Percentiles rank a stretch among this genome's conserved stretches.
These are phyloP conservation scores for Pseudonectria buxi DNA, from an alignment of 2,329 filamentous ascomycete species.

Conservation along the genomic window DNA sequence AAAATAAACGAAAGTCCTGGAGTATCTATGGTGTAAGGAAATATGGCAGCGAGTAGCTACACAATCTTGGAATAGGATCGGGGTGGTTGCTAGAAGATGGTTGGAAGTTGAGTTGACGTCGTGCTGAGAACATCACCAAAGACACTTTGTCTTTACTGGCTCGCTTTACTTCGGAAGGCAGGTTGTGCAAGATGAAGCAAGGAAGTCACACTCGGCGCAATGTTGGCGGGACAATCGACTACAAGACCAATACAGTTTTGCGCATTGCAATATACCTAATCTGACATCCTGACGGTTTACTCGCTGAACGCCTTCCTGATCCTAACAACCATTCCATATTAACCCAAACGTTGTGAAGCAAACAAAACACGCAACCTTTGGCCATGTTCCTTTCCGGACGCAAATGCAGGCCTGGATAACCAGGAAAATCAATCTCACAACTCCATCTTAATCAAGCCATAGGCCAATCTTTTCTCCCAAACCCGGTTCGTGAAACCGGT, in stretches of 20 bases:
- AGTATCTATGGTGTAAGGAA: too few relatives aligned
- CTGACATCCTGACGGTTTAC: conserved; percentile 18
- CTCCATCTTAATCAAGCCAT: conserved; percentile 20
- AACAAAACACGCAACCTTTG: conserved; percentile 9
- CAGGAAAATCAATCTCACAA: conserved; percentile 20
- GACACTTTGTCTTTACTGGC: too few relatives aligned
- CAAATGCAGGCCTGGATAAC: conserved; percentile 13
- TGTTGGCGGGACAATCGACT: conserved; percentile 5
- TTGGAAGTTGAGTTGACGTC: too few relatives aligned
- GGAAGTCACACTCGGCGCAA: too few relatives aligned
- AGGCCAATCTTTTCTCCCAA: conserved; percentile 13
- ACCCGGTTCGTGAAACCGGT: not conserved
- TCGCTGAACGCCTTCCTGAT: conserved; percentile 16
- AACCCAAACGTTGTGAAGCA: conserved; percentile 3
- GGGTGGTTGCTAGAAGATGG: too few relatives aligned
- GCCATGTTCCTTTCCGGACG: conserved; percentile 7
- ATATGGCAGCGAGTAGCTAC: too few relatives aligned
- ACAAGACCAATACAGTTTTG: conserved; percentile 1
- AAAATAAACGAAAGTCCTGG: too few relatives aligned
- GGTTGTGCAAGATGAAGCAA: too few relatives aligned
- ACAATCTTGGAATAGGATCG: too few relatives aligned
- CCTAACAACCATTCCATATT: conserved; percentile 14
- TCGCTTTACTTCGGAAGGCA: too few relatives aligned
- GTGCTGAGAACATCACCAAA: too few relatives aligned
- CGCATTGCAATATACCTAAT: conserved; percentile 16